These are phyloP conservation scores for Lineolata rhizophorae DNA, from an alignment of 495 filamentous ascomycete species.

Conservation along the genomic window DNA sequence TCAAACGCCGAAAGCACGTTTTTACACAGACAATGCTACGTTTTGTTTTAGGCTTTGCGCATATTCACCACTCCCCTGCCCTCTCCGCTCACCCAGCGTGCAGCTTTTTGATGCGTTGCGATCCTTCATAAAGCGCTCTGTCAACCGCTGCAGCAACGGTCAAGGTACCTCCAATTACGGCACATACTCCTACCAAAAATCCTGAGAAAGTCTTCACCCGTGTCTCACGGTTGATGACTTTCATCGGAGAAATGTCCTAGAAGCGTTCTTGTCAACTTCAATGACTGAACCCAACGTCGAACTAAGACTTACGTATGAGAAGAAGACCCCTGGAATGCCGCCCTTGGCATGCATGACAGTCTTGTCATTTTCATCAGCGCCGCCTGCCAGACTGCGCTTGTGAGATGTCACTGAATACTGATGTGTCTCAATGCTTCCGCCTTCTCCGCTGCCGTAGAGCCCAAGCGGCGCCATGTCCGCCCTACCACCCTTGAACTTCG, in stretches of 20 bases:
- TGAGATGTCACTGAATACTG: slow-evolving; percentile 96
- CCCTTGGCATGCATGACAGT: slow-evolving; percentile 72
- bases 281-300: not conserved
- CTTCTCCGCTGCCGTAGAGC: slow-evolving; percentile 31
- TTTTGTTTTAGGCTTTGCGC: too few relatives aligned
- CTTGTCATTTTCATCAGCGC: slow-evolving; percentile 74
- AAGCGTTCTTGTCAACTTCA: not conserved
- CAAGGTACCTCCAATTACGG: slow-evolving; percentile 81
- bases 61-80: too few relatives aligned
- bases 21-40: too few relatives aligned
- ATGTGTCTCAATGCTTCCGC: slow-evolving; percentile 85
- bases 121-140: slow-evolving; percentile 76
- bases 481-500: slow-evolving; percentile 10
- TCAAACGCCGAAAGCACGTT: too few relatives aligned
- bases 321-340: slow-evolving; percentile 94
- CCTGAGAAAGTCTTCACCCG: slow-evolving; percentile 67
- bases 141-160: slow-evolving; percentile 92
- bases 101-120: slow-evolving; percentile 64
- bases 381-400: slow-evolving; percentile 63
- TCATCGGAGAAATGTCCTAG: slow-evolving; percentile 97
- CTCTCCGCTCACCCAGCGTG: slow-evolving; percentile 23
- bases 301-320: slow-evolving; percentile 55
- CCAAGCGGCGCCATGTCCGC: slow-evolving; percentile 25
- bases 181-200: slow-evolving; percentile 85
- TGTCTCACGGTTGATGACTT: slow-evolving; percentile 92